Evolutionary conservation across 768 basidiomycete genomes (phyloP).

Genomic region (Fomitopsis pulvina): DNA sequence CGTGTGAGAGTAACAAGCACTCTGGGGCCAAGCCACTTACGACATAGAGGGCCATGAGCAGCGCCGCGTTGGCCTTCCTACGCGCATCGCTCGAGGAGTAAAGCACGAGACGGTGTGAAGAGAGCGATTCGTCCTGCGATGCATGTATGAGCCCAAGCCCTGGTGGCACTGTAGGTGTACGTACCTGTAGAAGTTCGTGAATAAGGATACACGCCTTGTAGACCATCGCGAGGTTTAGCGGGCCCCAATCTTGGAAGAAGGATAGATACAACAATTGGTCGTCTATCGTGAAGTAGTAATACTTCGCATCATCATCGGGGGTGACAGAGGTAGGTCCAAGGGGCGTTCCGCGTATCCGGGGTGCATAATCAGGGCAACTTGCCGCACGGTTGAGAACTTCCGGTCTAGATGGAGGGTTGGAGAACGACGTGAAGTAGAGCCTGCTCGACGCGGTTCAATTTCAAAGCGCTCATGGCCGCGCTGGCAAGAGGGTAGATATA

Average conservation of each 20-base stretch:
- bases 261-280: conserved; percentile 88
- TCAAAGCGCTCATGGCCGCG: neutral
- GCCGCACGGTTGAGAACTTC: conserved; percentile 56
- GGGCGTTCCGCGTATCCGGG: conserved; percentile 55
- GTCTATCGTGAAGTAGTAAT: conserved; percentile 91
- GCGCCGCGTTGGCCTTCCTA: conserved; percentile 87
- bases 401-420: conserved; percentile 63
- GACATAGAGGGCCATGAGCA: conserved; percentile 90
- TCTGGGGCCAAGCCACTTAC: conserved; percentile 41
- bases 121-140: conserved; percentile 64
- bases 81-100: conserved; percentile 85
- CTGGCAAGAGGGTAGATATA: conserved; percentile 6
- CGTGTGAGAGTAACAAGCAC: neutral
- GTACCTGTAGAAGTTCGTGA: conserved; percentile 80
- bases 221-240: conserved; percentile 87
- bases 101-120: conserved; percentile 71
- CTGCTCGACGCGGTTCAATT: conserved; percentile 24
- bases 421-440: conserved; percentile 87
- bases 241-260: conserved; percentile 95
- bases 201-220: conserved; percentile 90
- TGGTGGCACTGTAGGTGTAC: conserved; percentile 7
- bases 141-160: neutral
- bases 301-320: conserved; percentile 68
- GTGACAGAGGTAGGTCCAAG: conserved; percentile 50
- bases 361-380: conserved; percentile 44